Percentiles rank a stretch among this genome's conserved stretches.
Conservation (phyloP, 306 rosid genomes). For the Clitoria ternatea region DNA sequence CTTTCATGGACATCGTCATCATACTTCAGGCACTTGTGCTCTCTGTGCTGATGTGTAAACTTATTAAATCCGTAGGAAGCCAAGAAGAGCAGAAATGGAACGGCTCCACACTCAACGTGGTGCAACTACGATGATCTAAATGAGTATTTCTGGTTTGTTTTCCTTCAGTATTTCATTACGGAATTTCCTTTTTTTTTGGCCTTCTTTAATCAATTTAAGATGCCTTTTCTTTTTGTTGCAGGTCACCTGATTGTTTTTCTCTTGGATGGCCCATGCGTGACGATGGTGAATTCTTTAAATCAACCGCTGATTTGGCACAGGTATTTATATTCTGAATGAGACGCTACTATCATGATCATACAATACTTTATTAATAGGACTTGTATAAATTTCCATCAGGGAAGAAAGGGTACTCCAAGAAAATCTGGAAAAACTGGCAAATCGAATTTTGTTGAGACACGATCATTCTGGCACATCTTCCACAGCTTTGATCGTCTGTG, state of each 20-base stretch:
- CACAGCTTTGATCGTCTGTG: slow-evolving; percentile 92
- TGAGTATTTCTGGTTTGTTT: slow-evolving; percentile 91
- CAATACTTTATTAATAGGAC: slow-evolving; percentile 11
- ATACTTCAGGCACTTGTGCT: slow-evolving; percentile 22
- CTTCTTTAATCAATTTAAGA: slow-evolving; percentile 6
- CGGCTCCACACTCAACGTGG: slow-evolving; percentile 80
- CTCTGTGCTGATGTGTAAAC: slow-evolving; percentile 1
- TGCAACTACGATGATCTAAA: slow-evolving; percentile 95
- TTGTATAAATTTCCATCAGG: slow-evolving; percentile 42
- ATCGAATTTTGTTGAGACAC: slow-evolving; percentile 79
- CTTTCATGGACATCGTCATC: slow-evolving; percentile 12
- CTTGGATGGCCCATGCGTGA: slow-evolving; percentile 99
- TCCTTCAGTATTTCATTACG: slow-evolving; percentile 24
- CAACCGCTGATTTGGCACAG: slow-evolving; percentile 55
- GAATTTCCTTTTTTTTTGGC: slow-evolving; percentile 22
- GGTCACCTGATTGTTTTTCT: slow-evolving; percentile 93
- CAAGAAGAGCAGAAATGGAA: slow-evolving; percentile 63
- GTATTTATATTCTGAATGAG: slow-evolving; percentile 33
- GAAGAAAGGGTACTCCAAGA: slow-evolving; percentile 51
- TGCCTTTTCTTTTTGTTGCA: slow-evolving; percentile 25
- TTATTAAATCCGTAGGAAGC: slow-evolving; percentile 61
- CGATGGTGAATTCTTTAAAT: slow-evolving; percentile 90
- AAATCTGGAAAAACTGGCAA: slow-evolving; percentile 67
- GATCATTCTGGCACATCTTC: slow-evolving; percentile 93
- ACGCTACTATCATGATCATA: slow-evolving; percentile 10